Base-by-base conservation (phyloP, 129 eudicot genomes). In the Scalesia atractyloides region DNA sequence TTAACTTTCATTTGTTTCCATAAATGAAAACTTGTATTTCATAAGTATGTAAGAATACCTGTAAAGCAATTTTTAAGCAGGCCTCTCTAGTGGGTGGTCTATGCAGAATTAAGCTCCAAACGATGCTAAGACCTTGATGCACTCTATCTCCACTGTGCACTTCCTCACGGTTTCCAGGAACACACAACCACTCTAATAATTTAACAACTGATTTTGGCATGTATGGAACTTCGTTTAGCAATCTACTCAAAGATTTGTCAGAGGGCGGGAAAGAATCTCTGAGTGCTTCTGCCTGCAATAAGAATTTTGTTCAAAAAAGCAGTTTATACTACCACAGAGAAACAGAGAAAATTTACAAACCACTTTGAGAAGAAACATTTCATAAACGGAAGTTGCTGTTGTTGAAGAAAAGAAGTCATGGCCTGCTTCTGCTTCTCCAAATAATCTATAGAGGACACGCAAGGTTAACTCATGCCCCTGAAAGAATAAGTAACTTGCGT, bases 381-480 rank as follows among this genome's bases (percentile, higher is more conserved):
- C 99, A 73, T 95, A 95, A 46, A 83, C 91, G 54, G 99, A 88
- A 73, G 94, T 84, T 10, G 99, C 99, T 46, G 89, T 88, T 56
- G 96, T 86, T 48, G 99, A 90, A 66, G 96, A 88, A 78, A 95
- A 85, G 73, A 95, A 91, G 66, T 95, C 99, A 26, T 78, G 83
- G 56, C 88, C 89, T 76, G 92, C 98, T 84, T 94, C 99, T 39
- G 97, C 97, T 83, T 90, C 97, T 64, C 96, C 89, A 90, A 73
- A 91, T 68, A 95, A 73, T 81, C 86, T 86, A 87, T 86, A 95
- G 51, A 95, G 99, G 78, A 88, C 99, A 67, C 94, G 91, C 82
- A 95, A 84, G 22, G 99, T 95, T 82, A 95, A 88, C 86, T 95
- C 99, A 64, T 90, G 97, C 39, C 99, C 99, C 99, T 95, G 94